Conservation (phyloP, 257 asterid genomes). For the Nicotiana otophora region DNA sequence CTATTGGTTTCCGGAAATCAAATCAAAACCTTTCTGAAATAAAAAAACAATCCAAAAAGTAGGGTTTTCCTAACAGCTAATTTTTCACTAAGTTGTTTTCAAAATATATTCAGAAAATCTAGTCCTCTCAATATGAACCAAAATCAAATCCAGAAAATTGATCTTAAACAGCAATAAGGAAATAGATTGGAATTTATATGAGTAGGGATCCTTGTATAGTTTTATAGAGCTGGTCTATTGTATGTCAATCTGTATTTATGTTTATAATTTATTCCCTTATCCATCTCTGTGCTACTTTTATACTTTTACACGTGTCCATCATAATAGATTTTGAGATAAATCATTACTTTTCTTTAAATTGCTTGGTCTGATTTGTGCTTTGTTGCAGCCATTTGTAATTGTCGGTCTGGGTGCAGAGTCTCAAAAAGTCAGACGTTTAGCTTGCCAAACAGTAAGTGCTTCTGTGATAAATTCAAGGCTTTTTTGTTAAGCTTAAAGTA, state of each 20-base stretch:
- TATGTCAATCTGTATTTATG: background rate
- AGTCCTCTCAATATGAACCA: background rate
- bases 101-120: background rate
- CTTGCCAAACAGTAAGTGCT: constrained; percentile 64
- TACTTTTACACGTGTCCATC: background rate
- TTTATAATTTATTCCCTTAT: background rate
- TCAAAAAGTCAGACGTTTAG: constrained; percentile 68
- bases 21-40: background rate
- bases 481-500: background rate
- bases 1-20: background rate
- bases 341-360: background rate
- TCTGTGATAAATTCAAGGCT: background rate
- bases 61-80: background rate
- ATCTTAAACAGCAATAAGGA: background rate
- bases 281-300: background rate
- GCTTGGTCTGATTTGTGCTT: constrained; percentile 14
- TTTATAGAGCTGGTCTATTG: background rate
- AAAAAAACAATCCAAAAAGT: background rate
- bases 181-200: background rate
- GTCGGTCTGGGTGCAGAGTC: constrained; percentile 86
- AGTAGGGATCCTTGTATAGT: background rate
- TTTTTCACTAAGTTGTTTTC: background rate
- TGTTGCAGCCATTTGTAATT: constrained; percentile 60
- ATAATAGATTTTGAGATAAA: background rate
- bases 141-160: background rate